Evolutionary conservation across 192 early-diverging fungal genomes (phyloP).

Genomic region (Gaertneriomyces sp.): DNA sequence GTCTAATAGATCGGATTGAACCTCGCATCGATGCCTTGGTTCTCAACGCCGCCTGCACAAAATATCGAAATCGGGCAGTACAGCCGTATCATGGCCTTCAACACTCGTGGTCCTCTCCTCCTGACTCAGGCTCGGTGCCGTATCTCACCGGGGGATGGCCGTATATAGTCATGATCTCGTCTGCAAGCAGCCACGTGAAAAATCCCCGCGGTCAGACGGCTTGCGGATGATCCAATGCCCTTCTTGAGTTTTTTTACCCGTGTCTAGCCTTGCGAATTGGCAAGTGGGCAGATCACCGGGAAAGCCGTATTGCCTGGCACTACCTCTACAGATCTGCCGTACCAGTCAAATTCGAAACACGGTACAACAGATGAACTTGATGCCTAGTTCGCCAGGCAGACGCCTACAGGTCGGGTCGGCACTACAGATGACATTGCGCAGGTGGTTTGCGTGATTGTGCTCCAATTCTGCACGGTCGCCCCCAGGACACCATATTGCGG

Average conservation of each 20-base stretch:
- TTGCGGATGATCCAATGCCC: background rate
- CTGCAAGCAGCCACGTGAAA: background rate
- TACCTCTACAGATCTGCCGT: background rate
- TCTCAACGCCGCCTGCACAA: background rate
- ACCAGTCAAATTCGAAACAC: background rate
- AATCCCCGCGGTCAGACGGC: background rate
- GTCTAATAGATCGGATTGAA: too few relatives aligned
- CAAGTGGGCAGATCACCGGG: background rate
- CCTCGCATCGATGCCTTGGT: slow-evolving; percentile 5
- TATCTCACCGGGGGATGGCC: background rate
- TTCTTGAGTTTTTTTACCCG: slow-evolving; percentile 6
- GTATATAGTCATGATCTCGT: background rate
- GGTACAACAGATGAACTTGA: background rate
- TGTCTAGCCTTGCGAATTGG: background rate
- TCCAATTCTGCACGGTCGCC: background rate
- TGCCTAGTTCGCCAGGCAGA: background rate
- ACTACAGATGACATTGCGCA: background rate
- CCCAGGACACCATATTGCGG: background rate
- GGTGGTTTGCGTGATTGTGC: background rate
- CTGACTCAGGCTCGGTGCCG: background rate
- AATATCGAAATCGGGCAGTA: background rate
- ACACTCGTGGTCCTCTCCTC: background rate
- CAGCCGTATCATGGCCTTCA: background rate
- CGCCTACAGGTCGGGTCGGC: background rate
- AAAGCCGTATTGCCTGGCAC: background rate